Conservation (phyloP, 305 asterid genomes). For the Lippia alba region DNA sequence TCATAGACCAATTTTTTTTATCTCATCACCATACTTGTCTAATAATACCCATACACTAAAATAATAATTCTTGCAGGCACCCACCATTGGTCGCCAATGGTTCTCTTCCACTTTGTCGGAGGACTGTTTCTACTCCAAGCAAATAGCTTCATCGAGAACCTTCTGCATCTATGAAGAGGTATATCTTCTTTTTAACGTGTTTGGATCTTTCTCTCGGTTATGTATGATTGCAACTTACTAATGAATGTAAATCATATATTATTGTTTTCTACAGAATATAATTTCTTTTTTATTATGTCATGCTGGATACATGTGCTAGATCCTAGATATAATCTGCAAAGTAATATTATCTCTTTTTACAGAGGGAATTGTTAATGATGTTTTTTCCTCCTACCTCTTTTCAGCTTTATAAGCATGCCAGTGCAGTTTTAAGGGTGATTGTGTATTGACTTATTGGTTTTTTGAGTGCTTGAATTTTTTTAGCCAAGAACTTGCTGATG, state of each 20-base stretch:
- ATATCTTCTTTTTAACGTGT: constrained; percentile 20
- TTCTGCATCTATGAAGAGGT: constrained; percentile 94
- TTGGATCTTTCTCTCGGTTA: not conserved
- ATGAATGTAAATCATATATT: not conserved
- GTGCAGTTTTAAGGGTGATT: constrained; percentile 13
- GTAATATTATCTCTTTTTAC: not conserved
- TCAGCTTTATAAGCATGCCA: not conserved
- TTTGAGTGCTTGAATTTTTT: not conserved
- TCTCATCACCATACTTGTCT: constrained; percentile 14
- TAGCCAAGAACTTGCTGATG: constrained; percentile 3
- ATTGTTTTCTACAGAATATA: constrained; percentile 13
- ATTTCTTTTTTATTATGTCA: constrained; percentile 15
- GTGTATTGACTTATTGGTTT: constrained; percentile 1
- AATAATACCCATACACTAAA: not conserved
- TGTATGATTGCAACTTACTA: no score
- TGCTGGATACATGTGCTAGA: not conserved
- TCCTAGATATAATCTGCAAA: not conserved
- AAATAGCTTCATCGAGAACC: constrained; percentile 85
- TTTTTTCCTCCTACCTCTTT: not conserved
- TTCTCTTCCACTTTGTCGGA: constrained; percentile 62
- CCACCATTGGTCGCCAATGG: constrained; percentile 88
- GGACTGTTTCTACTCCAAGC: constrained; percentile 55
- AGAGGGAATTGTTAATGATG: constrained; percentile 4
- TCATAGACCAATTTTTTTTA: not conserved
- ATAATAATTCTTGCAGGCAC: constrained; percentile 57